Conservation (phyloP, 1,284 basidiomycete species). For the Vanrija humicola region DNA sequence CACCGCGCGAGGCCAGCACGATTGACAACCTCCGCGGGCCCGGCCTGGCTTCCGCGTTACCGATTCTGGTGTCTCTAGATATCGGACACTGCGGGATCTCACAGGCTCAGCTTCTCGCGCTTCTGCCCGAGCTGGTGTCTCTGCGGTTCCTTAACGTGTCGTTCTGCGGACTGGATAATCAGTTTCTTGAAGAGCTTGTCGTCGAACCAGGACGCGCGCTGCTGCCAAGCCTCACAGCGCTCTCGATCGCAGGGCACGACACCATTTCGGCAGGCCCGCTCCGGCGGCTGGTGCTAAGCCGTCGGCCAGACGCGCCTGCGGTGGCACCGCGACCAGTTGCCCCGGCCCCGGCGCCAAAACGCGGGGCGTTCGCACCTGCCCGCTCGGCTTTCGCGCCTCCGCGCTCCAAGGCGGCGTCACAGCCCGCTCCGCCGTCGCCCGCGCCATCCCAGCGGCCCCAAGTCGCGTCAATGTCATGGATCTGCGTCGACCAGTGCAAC, state of each 20-base stretch:
- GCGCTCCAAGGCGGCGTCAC: background rate
- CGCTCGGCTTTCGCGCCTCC: background rate
- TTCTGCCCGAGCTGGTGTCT: conserved; percentile 6
- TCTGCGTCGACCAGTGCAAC: conserved; percentile 37
- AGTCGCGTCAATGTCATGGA: conserved; percentile 25
- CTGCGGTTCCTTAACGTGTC: conserved; percentile 34
- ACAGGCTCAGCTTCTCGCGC: conserved; percentile 5
- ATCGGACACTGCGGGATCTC: conserved; percentile 18
- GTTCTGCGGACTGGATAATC: conserved; percentile 19
- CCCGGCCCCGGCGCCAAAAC: background rate
- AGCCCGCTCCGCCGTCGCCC: background rate
- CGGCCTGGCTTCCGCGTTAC: conserved; percentile 10
- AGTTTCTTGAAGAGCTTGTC: conserved; percentile 26
- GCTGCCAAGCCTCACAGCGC: conserved; percentile 28
- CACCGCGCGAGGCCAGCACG: background rate
- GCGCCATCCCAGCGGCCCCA: background rate
- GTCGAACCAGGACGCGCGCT: conserved; percentile 9
- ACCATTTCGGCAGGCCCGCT: conserved; percentile 22
- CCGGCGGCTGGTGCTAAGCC: conserved; percentile 16
- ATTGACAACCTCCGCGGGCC: conserved; percentile 8
- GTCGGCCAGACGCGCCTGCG: background rate
- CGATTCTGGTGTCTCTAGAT: conserved; percentile 24
- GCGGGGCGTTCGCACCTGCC: background rate
- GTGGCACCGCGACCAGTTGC: background rate
- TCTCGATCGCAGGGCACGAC: conserved; percentile 27